phyloP scores from a whole-genome alignment of 2,329 filamentous ascomycete genomes.

The Pochonia chlamydosporia region DNA sequence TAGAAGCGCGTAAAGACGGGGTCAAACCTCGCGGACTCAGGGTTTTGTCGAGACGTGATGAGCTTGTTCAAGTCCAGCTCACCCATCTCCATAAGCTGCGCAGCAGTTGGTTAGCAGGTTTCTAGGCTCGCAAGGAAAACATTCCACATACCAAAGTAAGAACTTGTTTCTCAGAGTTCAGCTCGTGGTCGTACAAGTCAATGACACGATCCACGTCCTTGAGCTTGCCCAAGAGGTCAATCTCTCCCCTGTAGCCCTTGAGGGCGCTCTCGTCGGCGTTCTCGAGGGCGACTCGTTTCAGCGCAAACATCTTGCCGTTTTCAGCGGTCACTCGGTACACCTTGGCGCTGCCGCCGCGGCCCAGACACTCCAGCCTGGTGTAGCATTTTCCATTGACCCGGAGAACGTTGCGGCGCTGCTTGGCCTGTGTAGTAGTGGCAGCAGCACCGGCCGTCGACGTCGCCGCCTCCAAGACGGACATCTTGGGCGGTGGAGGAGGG shows the following conservation, averaged over 20 bases:
- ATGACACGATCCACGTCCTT: constrained; percentile 86
- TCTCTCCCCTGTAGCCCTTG: constrained; percentile 88
- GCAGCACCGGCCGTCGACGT: constrained; percentile 78
- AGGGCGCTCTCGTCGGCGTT: constrained; percentile 81
- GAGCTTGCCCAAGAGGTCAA: constrained; percentile 79
- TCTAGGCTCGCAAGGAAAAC: neutral
- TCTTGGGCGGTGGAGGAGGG: constrained; percentile 83
- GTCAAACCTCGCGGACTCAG: constrained; percentile 72
- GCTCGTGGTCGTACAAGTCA: constrained; percentile 82
- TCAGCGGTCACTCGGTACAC: constrained; percentile 97
- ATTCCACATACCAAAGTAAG: constrained; percentile 75
- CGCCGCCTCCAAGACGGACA: constrained; percentile 90
- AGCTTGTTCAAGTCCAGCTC: constrained; percentile 89
- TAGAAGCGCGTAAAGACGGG: constrained; percentile 91
- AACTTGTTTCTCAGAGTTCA: constrained; percentile 86
- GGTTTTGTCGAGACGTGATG: constrained; percentile 66
- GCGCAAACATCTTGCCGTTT: constrained; percentile 89
- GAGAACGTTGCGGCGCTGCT: constrained; percentile 76
- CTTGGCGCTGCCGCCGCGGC: constrained; percentile 86
- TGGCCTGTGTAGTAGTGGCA: constrained; percentile 63
- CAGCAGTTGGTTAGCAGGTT: neutral
- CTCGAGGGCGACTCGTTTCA: constrained; percentile 89
- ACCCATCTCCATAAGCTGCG: constrained; percentile 90
- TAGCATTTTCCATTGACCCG: constrained; percentile 89
- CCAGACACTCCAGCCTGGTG: constrained; percentile 83